Percentiles rank a stretch among this genome's conserved stretches.
Evolutionary conservation across 306 rosid species (phyloP).

Genomic region (Cucumis sativus): Cucumber_9930_V3 NC_026655.2:1542501-1543000

Average conservation of each 20-base stretch:
- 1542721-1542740: background rate
- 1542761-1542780: background rate
- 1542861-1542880: background rate
- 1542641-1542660: no score
- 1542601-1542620: no score
- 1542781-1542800: conserved; percentile 7
- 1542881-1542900: background rate
- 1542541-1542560: background rate
- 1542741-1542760: background rate
- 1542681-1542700: background rate
- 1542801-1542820: conserved; percentile 6
- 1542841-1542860: conserved; percentile 1
- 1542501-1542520: background rate
- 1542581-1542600: background rate
- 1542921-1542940: background rate
- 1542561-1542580: background rate
- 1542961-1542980: background rate
- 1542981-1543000: conserved; percentile 11
- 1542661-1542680: background rate
- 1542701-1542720: background rate
- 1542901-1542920: background rate
- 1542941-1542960: background rate
- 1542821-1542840: conserved; percentile 8
- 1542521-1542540: background rate
- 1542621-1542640: no score